A percentile compares a stretch with the other conserved stretches of the same genome.
Evolutionary conservation across 176 grass and related monocot species (phyloP).

Genomic region (Carex kokanica): DNA sequence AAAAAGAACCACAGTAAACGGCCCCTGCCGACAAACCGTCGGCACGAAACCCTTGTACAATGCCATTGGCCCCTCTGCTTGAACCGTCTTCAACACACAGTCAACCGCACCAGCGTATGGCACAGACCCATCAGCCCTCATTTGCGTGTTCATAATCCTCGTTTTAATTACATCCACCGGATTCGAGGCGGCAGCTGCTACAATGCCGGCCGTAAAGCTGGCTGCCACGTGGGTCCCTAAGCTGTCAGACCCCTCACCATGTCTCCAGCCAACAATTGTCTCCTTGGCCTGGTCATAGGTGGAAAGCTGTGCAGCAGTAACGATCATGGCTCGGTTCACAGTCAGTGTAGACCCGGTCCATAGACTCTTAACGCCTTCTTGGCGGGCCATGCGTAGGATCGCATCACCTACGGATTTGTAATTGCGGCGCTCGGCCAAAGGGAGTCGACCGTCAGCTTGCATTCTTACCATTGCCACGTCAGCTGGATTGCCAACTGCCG

Average conservation of each 20-base stretch:
- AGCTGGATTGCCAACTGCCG: slow-evolving; percentile 87
- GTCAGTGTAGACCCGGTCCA: slow-evolving; percentile 25
- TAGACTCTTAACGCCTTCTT: slow-evolving; percentile 74
- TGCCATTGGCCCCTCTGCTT: slow-evolving; percentile 62
- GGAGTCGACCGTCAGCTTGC: slow-evolving; percentile 86
- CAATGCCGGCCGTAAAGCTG: slow-evolving; percentile 66
- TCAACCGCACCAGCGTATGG: slow-evolving; percentile 77
- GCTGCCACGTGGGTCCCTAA: slow-evolving; percentile 70
- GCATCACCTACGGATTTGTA: slow-evolving; percentile 79
- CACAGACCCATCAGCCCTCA: slow-evolving; percentile 41
- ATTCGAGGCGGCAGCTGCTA: slow-evolving; percentile 60
- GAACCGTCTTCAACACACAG: slow-evolving; percentile 74
- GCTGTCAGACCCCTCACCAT: neutral
- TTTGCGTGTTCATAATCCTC: slow-evolving; percentile 90
- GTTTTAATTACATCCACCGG: slow-evolving; percentile 82
- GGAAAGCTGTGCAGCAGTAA: slow-evolving; percentile 24
- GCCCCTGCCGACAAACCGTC: slow-evolving; percentile 45
- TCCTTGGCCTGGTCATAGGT: slow-evolving; percentile 33
- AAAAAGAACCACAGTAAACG: slow-evolving; percentile 51
- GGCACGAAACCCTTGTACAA: slow-evolving; percentile 66
- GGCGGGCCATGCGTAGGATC: slow-evolving; percentile 54
- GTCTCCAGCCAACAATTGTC: slow-evolving; percentile 19
- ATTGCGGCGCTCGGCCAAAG: slow-evolving; percentile 68
- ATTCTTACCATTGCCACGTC: slow-evolving; percentile 96
- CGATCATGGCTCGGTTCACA: slow-evolving; percentile 29